Base-by-base conservation (phyloP, 306 rosid species). In the Citrullus amarus region DNA sequence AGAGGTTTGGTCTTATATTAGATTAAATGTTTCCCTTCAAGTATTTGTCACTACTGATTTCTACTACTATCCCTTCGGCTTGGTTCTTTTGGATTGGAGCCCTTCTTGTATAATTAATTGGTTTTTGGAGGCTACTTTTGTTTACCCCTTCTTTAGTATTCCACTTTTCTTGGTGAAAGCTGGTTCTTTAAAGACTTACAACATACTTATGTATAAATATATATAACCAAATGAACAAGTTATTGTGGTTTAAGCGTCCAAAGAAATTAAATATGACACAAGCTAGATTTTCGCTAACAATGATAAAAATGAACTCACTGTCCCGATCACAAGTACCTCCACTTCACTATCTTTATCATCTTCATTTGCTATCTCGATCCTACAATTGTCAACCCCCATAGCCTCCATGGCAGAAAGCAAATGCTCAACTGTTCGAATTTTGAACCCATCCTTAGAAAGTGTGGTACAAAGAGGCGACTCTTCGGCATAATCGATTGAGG, bases 331-430 rank as follows among this genome's bases (percentile, higher is more conserved):
- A 78, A 73, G 48, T 15, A 20, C 98, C 96, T 94, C 98, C 1
- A 71, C 85, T 11, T 87, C 90, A 61, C n/a, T 15, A 69, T 79
- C 87, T n/a, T 83, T 72, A 51, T 82, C 75, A 77, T 88, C 93
- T 43, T 15, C 80, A 81, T 77, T 87, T 36, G 63, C 75, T 2
- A 94, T 67, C 87, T 88, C 85, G 61, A 94, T 92, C 82, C 95
- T 85, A 82, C 98, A 94, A 80, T 94, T 94, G 80, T 94, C 97
- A 61, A 94, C 93, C n/a, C 92, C 96, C 79, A 76, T 28, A 53
- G 88, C 98, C 85, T 94, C 97, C 91, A 92, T 57, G 22, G 96
- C 98, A 6, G 97, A 92, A 76, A 94, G 96, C 88, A 94, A 82
- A 84, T 94, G 98, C 92, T 94, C 98, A 34, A 90, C 88, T 0